A percentile compares a stretch with the other conserved stretches of the same genome.
Evolutionary conservation across 2,329 filamentous ascomycete genomes (phyloP).

Genomic region (Xylaria multiplex): DNA sequence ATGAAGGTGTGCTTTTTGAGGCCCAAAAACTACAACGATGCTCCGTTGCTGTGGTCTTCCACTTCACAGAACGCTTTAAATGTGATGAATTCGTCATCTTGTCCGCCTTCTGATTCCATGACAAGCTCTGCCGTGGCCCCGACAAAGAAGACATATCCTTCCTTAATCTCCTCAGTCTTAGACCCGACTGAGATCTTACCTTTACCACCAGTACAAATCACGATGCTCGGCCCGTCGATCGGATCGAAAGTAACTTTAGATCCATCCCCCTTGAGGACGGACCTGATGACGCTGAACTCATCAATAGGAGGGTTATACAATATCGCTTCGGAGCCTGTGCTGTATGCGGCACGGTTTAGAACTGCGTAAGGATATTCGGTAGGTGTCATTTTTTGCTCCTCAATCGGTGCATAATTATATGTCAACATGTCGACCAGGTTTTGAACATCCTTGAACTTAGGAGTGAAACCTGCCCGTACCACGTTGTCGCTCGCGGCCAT

Average conservation of each 20-base stretch:
- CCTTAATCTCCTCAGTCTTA: constrained; percentile 77
- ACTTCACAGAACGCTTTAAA: constrained; percentile 97
- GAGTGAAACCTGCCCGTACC: constrained; percentile 94
- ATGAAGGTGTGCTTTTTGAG: background rate
- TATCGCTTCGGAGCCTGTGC: constrained; percentile 73
- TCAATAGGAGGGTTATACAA: constrained; percentile 97
- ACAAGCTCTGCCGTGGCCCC: constrained; percentile 87
- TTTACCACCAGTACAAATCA: constrained; percentile 87
- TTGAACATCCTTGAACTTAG: constrained; percentile 96
- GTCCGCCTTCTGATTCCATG: constrained; percentile 71
- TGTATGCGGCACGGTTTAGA: constrained; percentile 84
- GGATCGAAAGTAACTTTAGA: constrained; percentile 90
- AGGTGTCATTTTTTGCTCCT: constrained; percentile 92
- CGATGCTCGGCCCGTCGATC: constrained; percentile 87
- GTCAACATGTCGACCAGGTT: constrained; percentile 92
- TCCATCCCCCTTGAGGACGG: constrained; percentile 74
- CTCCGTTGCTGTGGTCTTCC: constrained; percentile 58
- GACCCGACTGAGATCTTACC: constrained; percentile 87
- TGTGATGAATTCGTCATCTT: constrained; percentile 79
- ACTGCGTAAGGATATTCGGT: constrained; percentile 86
- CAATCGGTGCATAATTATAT: constrained; percentile 93
- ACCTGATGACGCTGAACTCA: constrained; percentile 90
- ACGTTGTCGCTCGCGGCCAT: constrained; percentile 99
- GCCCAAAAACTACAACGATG: background rate
- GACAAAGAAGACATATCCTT: constrained; percentile 83